Evolutionary conservation across 257 asterid species (phyloP), one percentile per base, ranked within the genome.

Genomic region (Eucommia ulmoides): DNA sequence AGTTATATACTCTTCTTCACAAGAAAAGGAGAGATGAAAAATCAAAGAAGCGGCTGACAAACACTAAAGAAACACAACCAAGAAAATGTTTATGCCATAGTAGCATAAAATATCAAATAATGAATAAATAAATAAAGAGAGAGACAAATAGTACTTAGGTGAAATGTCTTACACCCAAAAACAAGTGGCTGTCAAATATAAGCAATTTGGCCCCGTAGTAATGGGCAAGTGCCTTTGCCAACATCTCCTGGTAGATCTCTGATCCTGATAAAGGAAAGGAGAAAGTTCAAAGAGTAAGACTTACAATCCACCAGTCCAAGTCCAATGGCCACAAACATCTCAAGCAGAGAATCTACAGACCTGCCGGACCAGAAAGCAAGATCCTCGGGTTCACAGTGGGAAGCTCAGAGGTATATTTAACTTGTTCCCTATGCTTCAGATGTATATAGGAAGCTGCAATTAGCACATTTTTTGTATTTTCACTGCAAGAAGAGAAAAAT

Each of bases 361-460:
- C 96, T 75, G 96, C 89, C 61, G 96, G 93, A 57, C 96, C 94
- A 52, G 87, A 80, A 62, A 87, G 94, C 68, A 83, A 70, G 66
- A 87, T 75, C 65, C 93, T 74, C 24, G 96, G 96, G 68, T 74
- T 87, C 69, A 87, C 64, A 51, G 93, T 78, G 44, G 93, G 72
- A 64, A 87, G 82, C 81, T 78, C 87, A 16, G 84, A 80, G 38
- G 89, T 69, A 67, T 59, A 68, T 68, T 78, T 74, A 63, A 73
- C 78, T 66, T 74, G 82, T 47, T 80, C 83, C 68, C 62, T 72
- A 71, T 76, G 78, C 77, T 83, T 87, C 62, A 87, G 66, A 65
- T 83, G 94, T 65, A 87, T 73, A 62, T 73, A 87, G 8, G 96
- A 74, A 64, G 96, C 86, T 56, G 88, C 83, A 68, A 87, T 70